Percentiles rank a stretch among this genome's conserved stretches.
Evolutionary conservation across 2,329 filamentous ascomycete species (phyloP).

Genomic region (Phialophora expanda): DNA sequence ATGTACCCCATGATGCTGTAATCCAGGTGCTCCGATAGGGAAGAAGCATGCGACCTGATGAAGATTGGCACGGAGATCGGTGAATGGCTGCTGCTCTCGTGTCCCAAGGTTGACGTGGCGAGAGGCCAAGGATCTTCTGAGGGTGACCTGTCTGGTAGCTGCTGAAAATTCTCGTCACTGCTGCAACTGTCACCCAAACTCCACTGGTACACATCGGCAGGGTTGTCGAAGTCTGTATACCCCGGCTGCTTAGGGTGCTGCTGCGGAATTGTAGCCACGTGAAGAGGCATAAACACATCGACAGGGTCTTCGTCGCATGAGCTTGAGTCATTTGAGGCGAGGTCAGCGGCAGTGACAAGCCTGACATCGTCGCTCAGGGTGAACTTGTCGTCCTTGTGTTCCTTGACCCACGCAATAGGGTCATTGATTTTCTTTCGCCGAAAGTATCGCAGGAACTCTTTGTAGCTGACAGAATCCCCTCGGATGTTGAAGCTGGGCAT

Average conservation of each 20-base stretch:
- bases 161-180: not conserved
- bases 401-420: slow-evolving; percentile 18
- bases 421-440: slow-evolving; percentile 26
- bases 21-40: slow-evolving; percentile 10
- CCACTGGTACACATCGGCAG: not conserved
- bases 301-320: slow-evolving; percentile 10
- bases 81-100: not conserved
- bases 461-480: slow-evolving; percentile 19
- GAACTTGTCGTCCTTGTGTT: slow-evolving; percentile 6
- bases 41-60: slow-evolving; percentile 14
- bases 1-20: slow-evolving; percentile 18
- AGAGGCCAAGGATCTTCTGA: not conserved
- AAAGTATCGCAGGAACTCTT: slow-evolving; percentile 27
- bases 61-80: slow-evolving; percentile 8
- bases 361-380: slow-evolving; percentile 14
- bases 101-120: not conserved
- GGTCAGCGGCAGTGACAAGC: slow-evolving; percentile 11
- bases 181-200: not conserved
- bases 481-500: slow-evolving; percentile 20
- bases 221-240: not conserved
- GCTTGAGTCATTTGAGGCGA: slow-evolving; percentile 11
- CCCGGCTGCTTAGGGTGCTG: not conserved
- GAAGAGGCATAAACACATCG: not conserved
- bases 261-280: not conserved
- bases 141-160: not conserved